phyloP scores from a whole-genome alignment of 768 basidiomycete genomes.

The Amanita rubescens region DNA sequence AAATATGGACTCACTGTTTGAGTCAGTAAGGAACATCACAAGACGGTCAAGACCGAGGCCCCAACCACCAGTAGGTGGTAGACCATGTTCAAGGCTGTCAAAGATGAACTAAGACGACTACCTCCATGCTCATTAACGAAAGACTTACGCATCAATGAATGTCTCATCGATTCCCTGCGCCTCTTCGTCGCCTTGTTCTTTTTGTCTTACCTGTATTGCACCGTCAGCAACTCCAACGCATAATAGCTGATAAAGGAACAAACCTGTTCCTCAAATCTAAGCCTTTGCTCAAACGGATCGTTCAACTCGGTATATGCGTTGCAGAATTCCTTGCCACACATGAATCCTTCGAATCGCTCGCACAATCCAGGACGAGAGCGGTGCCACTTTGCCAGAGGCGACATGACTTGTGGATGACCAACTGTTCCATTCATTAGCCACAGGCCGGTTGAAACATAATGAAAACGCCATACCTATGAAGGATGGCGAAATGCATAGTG shows the following conservation, averaged over 20 bases:
- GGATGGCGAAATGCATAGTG: slow-evolving; percentile 89
- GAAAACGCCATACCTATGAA: slow-evolving; percentile 67
- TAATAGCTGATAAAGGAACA: slow-evolving; percentile 5
- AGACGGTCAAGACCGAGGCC: slow-evolving; percentile 93
- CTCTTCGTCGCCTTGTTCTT: slow-evolving; percentile 96
- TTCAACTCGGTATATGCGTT: slow-evolving; percentile 99
- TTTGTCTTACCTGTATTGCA: slow-evolving; percentile 60
- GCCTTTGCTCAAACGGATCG: slow-evolving; percentile 93
- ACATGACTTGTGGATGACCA: slow-evolving; percentile 99
- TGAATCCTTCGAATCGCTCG: slow-evolving; percentile 97
- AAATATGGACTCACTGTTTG: slow-evolving; percentile 57
- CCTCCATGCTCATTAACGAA: not conserved
- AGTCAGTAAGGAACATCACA: slow-evolving; percentile 98
- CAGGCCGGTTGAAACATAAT: not conserved
- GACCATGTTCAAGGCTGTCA: slow-evolving; percentile 85
- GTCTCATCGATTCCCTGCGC: slow-evolving; percentile 97
- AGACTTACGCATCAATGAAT: slow-evolving; percentile 84
- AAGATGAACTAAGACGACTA: slow-evolving; percentile 1
- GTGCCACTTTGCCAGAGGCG: slow-evolving; percentile 97
- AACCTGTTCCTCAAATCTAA: slow-evolving; percentile 93
- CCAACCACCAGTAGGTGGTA: slow-evolving; percentile 97
- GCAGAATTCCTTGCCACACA: slow-evolving; percentile 97
- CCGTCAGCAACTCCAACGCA: not conserved
- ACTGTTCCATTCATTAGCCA: slow-evolving; percentile 35
- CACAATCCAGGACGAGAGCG: slow-evolving; percentile 95